These are phyloP conservation scores for Teunomyces gatunensis DNA, from an alignment of 805 yeast genomes.

Conservation along the genomic window DNA sequence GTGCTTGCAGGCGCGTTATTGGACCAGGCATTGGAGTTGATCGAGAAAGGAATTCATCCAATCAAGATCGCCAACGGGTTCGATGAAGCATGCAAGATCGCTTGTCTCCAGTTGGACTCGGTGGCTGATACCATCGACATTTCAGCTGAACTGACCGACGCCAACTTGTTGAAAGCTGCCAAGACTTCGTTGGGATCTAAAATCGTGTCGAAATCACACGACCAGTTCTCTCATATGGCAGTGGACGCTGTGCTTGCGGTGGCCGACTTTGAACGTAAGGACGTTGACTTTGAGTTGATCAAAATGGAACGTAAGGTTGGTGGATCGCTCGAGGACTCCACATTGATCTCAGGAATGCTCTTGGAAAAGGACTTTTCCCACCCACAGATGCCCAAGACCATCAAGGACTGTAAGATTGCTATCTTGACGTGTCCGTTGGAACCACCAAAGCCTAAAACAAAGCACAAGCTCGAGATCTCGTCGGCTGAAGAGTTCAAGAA, in stretches of 20 bases:
- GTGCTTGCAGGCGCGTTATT: conserved; percentile 91
- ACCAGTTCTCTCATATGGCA: conserved; percentile 93
- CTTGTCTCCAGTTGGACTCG: conserved; percentile 70
- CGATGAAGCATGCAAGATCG: conserved; percentile 94
- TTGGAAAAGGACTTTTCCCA: conserved; percentile 96
- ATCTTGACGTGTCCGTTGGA: conserved; percentile 98
- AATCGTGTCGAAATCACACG: conserved; percentile 91
- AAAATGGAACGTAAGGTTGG: conserved; percentile 96
- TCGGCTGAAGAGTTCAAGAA: conserved; percentile 91
- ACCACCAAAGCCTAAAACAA: conserved; percentile 99
- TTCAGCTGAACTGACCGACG: conserved; percentile 43
- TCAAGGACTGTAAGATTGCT: conserved; percentile 81
- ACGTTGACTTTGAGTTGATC: conserved; percentile 95
- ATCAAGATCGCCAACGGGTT: conserved; percentile 95
- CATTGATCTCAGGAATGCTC: conserved; percentile 84
- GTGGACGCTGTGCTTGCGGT: conserved; percentile 93
- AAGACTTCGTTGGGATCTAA: conserved; percentile 93
- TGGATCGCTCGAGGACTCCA: conserved; percentile 85
- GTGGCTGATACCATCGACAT: conserved; percentile 67
- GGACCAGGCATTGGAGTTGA: conserved; percentile 91
- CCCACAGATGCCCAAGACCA: conserved; percentile 92
- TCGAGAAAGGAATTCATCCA: conserved; percentile 97
- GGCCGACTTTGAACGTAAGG: conserved; percentile 87
- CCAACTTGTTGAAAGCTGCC: conserved; percentile 84
- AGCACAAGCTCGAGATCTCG: conserved; percentile 91